Conservation (phyloP, 306 rosid genomes). For the cucumber (Cucumis sativus) region Cucumber_9930_V3 NC_026657.2:24442001-24442500, state of each 20-base stretch:
- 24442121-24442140: neutral
- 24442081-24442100: neutral
- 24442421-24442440: constrained; percentile 65
- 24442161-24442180: neutral
- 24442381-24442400: constrained; percentile 31
- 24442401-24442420: constrained; percentile 83
- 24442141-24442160: neutral
- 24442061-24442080: neutral
- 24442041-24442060: neutral
- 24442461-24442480: constrained; percentile 51
- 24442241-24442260: neutral
- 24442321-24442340: constrained; percentile 81
- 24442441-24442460: constrained; percentile 44
- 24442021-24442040: neutral
- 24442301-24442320: constrained; percentile 48
- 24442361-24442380: constrained; percentile 24
- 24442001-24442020: neutral
- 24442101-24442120: neutral
- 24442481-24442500: constrained; percentile 9
- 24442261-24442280: neutral
- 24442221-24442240: neutral
- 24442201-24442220: neutral
- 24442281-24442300: neutral
- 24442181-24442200: neutral
- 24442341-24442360: constrained; percentile 72